Conservation (phyloP, 768 basidiomycete genomes). For the Multifurca ochricompacta region DNA sequence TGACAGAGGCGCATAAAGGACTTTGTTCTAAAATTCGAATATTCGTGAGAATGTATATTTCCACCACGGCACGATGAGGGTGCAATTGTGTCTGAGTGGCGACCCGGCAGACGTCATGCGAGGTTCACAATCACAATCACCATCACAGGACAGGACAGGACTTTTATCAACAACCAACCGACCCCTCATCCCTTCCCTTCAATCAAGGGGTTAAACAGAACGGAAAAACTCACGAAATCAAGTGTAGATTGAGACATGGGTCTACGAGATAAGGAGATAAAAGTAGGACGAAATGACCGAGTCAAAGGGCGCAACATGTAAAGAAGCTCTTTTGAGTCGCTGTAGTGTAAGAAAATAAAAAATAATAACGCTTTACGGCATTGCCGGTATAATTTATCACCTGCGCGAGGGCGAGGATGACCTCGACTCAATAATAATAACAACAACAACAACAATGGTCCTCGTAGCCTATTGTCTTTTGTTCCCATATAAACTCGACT, state of each 20-base stretch:
- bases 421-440: too few relatives aligned
- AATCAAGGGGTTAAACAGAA: too few relatives aligned
- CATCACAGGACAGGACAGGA: too few relatives aligned
- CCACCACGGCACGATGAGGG: background rate
- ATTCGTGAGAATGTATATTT: background rate
- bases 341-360: background rate
- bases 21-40: slow-evolving; percentile 64
- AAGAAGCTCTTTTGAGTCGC: too few relatives aligned
- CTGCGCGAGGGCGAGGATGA: too few relatives aligned
- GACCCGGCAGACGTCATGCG: background rate
- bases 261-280: slow-evolving; percentile 2
- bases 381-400: too few relatives aligned
- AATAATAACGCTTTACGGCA: background rate
- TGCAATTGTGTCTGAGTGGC: too few relatives aligned
- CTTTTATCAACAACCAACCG: too few relatives aligned
- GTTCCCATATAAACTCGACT: background rate
- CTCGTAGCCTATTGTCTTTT: slow-evolving; percentile 1
- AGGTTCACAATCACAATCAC: too few relatives aligned
- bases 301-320: slow-evolving; percentile 29
- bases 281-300: slow-evolving; percentile 24
- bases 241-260: slow-evolving; percentile 16
- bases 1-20: slow-evolving; percentile 78
- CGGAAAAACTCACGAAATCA: slow-evolving; percentile 20
- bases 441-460: background rate
- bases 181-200: too few relatives aligned